Evolutionary conservation across 129 eudicot species (phyloP), one percentile per base, ranked within the genome.

Genomic region (Saussurea involucrata): DNA sequence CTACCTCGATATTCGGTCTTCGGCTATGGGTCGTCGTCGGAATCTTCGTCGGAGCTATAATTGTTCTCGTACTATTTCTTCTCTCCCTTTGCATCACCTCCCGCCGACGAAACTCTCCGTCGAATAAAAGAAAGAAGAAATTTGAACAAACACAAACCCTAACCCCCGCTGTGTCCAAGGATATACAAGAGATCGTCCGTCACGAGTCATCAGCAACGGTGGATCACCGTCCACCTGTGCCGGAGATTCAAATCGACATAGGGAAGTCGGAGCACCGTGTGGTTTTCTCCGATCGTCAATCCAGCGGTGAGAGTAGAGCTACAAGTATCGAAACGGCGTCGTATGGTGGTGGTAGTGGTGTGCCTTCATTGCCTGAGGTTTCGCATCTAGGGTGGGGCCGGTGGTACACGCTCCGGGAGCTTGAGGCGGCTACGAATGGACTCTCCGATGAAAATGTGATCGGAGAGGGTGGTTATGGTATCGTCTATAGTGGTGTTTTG

Each of bases 361-460:
- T 86, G 37, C 86, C 86, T 20, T 71, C 83, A 12, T 73, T 89
- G 84, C 97, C 97, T 27, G 95, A 89, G 83, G 97, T 89, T 28
- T 92, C 97, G 17, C 97, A 92, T 78, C 80, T 92, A 65, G 97
- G 97, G 66, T 92, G 97, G 97, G 97, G 97, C 29, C 76, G 95
- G 70, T 92, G 97, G 97, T 92, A 88, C 44, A 92, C 97, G 7
- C 66, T 92, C 83, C 86, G 97, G 75, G 97, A 92, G 87, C 88
- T 92, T 11, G 97, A 92, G 81, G 82, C 83, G 66, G 97, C 95
- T 0, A 87, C 92, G 3, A 87, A 92, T 82, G 92, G 87, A n/a
- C 78, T 92, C 69, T 77, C 90, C 4, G 88, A 86, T 81, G 93
- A 84, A 80, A 91, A 91, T 85, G 97, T 91, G 77, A 88, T 90